Evolutionary conservation across 768 basidiomycete species (phyloP).

Genomic region (Cystobasidium tubakii): DNA sequence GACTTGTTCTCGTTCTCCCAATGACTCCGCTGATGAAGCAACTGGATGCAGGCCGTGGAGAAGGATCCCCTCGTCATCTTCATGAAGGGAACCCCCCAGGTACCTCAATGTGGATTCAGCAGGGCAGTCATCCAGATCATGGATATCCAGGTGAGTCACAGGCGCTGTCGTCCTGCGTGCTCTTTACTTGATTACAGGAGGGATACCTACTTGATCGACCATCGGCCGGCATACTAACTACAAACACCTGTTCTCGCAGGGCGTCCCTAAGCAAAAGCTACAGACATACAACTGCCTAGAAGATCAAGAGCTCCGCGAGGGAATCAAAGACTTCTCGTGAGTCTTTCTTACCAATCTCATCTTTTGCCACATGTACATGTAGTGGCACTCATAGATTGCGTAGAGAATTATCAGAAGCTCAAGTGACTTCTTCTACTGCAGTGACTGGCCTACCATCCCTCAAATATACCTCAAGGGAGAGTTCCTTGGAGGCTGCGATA

Average conservation of each 20-base stretch:
- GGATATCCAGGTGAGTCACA: conserved; percentile 55
- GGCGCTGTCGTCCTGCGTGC: too few species aligned
- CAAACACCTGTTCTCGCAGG: conserved; percentile 54
- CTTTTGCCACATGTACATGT: neutral
- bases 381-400: too few species aligned
- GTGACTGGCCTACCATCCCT: conserved; percentile 96
- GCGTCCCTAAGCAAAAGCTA: conserved; percentile 71
- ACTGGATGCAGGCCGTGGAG: conserved; percentile 58
- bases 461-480: conserved; percentile 91
- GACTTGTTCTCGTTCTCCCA: too few species aligned
- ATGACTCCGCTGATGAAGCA: neutral
- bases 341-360: conserved; percentile 49
- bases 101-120: conserved; percentile 91
- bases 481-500: conserved; percentile 96
- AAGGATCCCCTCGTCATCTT: conserved; percentile 81
- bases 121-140: conserved; percentile 86
- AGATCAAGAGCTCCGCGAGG: conserved; percentile 71
- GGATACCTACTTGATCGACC: conserved; percentile 2
- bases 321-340: conserved; percentile 95
- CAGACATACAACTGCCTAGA: conserved; percentile 84
- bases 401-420: too few species aligned
- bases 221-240: neutral
- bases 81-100: conserved; percentile 90
- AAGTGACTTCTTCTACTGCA: too few species aligned
- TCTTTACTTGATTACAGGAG: neutral